phyloP scores from a whole-genome alignment of 2,329 filamentous ascomycete species.

The Chalara sp. region DNA sequence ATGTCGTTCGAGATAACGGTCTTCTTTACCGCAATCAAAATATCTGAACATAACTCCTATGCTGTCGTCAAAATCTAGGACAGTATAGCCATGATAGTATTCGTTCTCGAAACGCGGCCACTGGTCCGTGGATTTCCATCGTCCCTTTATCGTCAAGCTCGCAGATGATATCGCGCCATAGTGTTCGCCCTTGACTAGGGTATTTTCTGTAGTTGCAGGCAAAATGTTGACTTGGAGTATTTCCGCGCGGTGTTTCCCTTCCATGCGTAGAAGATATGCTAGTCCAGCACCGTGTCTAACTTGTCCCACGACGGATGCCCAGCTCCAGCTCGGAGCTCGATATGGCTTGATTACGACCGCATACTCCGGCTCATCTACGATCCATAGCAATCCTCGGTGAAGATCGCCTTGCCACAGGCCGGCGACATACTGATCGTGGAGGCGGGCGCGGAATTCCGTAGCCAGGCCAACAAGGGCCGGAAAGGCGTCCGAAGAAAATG shows the following conservation, averaged over 20 bases:
- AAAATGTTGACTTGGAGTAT: not conserved
- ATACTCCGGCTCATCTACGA: too few species aligned
- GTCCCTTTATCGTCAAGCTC: conserved; percentile 3
- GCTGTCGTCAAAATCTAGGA: not conserved
- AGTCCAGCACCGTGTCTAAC: conserved; percentile 4
- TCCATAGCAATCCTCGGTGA: conserved; percentile 6
- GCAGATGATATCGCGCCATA: not conserved
- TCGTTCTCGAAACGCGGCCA: conserved; percentile 3
- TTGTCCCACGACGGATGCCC: conserved; percentile 6
- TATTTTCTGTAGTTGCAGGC: too few species aligned
- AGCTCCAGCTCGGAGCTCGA: conserved; percentile 9
- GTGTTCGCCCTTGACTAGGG: too few species aligned
- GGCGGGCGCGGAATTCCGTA: not conserved
- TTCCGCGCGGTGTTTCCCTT: not conserved
- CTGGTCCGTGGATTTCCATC: not conserved
- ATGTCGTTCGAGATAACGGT: conserved; percentile 1
- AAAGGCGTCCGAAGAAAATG: conserved; percentile 3
- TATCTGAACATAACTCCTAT: conserved; percentile 8
- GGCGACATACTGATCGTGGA: conserved; percentile 7
- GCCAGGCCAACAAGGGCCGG: conserved; percentile 8
- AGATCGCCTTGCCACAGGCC: conserved; percentile 6
- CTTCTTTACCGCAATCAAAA: conserved; percentile 1
- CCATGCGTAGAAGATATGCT: not conserved
- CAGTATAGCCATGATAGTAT: not conserved
- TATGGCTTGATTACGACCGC: not conserved